Conservation (phyloP, 495 filamentous ascomycete species). For the Penicillium odoratum region DNA sequence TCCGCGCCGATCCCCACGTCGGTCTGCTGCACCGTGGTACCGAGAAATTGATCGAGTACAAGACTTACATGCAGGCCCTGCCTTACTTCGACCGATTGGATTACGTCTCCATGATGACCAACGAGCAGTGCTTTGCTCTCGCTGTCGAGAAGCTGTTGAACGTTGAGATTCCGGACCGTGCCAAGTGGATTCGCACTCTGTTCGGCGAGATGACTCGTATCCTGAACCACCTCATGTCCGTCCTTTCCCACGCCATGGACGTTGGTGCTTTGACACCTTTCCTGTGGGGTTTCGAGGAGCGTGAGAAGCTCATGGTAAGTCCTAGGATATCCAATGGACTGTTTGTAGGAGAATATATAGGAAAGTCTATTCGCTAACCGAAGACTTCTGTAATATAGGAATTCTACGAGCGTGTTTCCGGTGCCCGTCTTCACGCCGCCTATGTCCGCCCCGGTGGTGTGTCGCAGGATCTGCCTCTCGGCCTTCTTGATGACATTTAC, state of each 20-base stretch:
- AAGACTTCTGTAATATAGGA: slow-evolving; percentile 56
- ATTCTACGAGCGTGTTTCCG: slow-evolving; percentile 99
- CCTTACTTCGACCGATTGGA: slow-evolving; percentile 99
- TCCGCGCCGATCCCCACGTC: slow-evolving; percentile 95
- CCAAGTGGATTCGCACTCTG: slow-evolving; percentile 95
- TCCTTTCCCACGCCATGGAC: slow-evolving; percentile 98
- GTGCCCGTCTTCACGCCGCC: slow-evolving; percentile 95
- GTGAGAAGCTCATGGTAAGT: slow-evolving; percentile 97
- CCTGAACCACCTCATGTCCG: slow-evolving; percentile 97
- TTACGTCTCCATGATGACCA: slow-evolving; percentile 99
- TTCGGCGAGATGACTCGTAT: slow-evolving; percentile 96
- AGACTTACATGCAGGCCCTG: slow-evolving; percentile 96
- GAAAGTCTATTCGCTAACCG: slow-evolving; percentile 9
- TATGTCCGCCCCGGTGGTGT: slow-evolving; percentile 98
- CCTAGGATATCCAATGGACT: not conserved
- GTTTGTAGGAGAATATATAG: not conserved
- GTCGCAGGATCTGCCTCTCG: slow-evolving; percentile 89
- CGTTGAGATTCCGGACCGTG: slow-evolving; percentile 91
- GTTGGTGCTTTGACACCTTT: slow-evolving; percentile 98
- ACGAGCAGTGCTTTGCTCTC: slow-evolving; percentile 95
- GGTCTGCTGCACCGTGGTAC: slow-evolving; percentile 95
- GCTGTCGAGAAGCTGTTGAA: slow-evolving; percentile 98
- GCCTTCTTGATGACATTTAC: slow-evolving; percentile 98
- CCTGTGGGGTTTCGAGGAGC: slow-evolving; percentile 99
- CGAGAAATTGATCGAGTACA: slow-evolving; percentile 99